Evolutionary conservation across 108 stramenopile genomes (phyloP), one percentile per base, ranked within the genome.

Genomic region (Skeletonema costatum): DNA sequence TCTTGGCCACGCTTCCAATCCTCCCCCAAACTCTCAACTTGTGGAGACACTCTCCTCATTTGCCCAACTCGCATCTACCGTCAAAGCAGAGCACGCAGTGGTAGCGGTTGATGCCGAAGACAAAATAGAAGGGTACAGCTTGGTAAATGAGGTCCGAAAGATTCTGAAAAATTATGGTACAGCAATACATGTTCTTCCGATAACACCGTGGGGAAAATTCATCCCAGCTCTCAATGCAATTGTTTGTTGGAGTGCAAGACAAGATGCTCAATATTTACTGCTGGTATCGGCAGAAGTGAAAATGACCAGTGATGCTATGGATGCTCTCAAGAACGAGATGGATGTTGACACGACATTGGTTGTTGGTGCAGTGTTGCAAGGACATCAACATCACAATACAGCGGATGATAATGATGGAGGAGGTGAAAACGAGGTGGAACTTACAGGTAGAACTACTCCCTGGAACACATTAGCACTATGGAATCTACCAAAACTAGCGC

Each of bases 381-480:
- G 97, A 56, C 97, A 98, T 74, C 78, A 83, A 21, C 91, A 92
- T 74, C 68, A 81, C n/a, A 14, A 53, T 7, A 32, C 46, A 3
- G 13, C 50, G 7, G 36, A 44, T 30, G 66, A 50, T 68, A n/a
- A n/a, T n/a, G 31, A 14, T 46, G 61, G 61, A 59, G 61, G 38
- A 44, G 60, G n/a, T 12, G 70, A 12, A 16, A 50, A 62, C 16
- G 41, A 80, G 53, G 80, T 87, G 21, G 77, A 66, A 30, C 68
- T 92, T 32, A 86, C 75, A 39, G 92, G 93, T 21, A 64, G 87
- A 44, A 98, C 97, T 14, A 78, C 82, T 58, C 96, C 97, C 4
- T 98, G 97, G 97, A 98, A 98, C 79, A 98, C 97, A n/a, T 77
- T 93, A 35, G 95, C 95, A 5, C 60, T 97, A 16, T 98, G 97